Base-by-base conservation (phyloP, 2,329 filamentous ascomycete species). In the Exophiala sp. region DNA sequence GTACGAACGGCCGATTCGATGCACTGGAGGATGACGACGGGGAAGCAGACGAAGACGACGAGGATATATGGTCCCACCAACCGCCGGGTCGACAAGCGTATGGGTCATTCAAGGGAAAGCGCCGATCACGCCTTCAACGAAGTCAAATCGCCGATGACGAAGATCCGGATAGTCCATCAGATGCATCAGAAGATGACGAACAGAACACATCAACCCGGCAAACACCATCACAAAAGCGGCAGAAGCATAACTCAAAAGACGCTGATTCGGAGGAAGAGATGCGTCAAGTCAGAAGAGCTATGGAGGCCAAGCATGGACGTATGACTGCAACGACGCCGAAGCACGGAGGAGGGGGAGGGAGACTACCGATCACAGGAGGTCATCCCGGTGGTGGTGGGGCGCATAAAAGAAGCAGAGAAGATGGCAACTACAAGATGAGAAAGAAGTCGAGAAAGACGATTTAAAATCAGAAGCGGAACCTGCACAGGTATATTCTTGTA, bases 61-160 rank as follows among this genome's bases (percentile, higher is more conserved):
- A 62, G 29, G 55, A 60, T 32, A 58, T 59, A 8, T 57, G 57
- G 57, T 43, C 35, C n/a, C 20, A 54, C 21, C 48, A 54, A 43
- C 38, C 42, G 1, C 24, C 40, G 7, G 62, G 62, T 20, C 55
- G 60, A 9, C 62, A 63, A 40, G 62, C 60, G 2, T 63, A 59
- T 32, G 62, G 62, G 20, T 45, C 56, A 3, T 63, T 59, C 52
- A 56, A 60, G 29, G 32, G 44, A 29, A 59, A 58, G 46, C 42
- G 53, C 7, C 51, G 40, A 39, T 38, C 47, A 14, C 44, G 35
- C 20, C 32, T n/a, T 20, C 47, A 16, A 38, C 10, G 24, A 14
- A 21, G 5, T 16, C 39, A 39, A 9, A 14, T 46, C 8, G 45
- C 43, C 14, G 50, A 58, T 33, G 50, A 45, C 16, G 55, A 38